Evolutionary conservation across 2,329 filamentous ascomycete genomes (phyloP).

Genomic region (Zelopaecilomyces penicillatus): DNA sequence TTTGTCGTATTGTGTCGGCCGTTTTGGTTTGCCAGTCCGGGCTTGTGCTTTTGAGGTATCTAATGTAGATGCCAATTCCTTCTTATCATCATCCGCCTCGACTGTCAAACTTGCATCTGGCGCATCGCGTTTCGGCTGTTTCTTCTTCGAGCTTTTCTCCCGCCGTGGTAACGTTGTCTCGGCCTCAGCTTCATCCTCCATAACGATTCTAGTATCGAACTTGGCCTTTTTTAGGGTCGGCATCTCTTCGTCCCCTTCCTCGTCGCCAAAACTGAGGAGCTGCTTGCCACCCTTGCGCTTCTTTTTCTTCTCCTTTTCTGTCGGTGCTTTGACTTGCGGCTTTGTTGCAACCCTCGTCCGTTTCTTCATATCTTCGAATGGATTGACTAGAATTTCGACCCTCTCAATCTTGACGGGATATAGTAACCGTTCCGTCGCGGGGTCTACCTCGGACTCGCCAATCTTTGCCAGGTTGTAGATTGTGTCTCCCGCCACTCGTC

Average conservation of each 20-base stretch:
- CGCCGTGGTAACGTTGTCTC: slow-evolving; percentile 18
- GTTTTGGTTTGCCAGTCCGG: neutral
- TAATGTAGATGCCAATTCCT: neutral
- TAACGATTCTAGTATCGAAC: slow-evolving; percentile 68
- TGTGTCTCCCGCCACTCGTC: slow-evolving; percentile 82
- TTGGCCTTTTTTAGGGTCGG: slow-evolving; percentile 67
- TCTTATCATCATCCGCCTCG: slow-evolving; percentile 15
- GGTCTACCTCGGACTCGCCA: slow-evolving; percentile 74
- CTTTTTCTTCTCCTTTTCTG: slow-evolving; percentile 50
- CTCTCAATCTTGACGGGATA: slow-evolving; percentile 75
- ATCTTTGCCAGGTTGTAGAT: slow-evolving; percentile 96
- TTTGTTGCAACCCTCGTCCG: slow-evolving; percentile 49
- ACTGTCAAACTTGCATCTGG: neutral
- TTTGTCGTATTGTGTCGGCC: neutral
- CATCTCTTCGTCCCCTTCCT: slow-evolving; percentile 46
- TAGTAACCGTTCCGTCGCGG: slow-evolving; percentile 71
- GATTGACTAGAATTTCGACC: slow-evolving; percentile 71
- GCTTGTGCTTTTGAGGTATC: neutral
- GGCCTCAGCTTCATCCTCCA: slow-evolving; percentile 34
- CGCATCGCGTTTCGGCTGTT: slow-evolving; percentile 16
- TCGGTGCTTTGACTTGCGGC: slow-evolving; percentile 26
- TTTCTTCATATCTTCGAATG: slow-evolving; percentile 73
- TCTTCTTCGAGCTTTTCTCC: slow-evolving; percentile 19
- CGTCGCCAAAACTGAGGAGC: slow-evolving; percentile 68
- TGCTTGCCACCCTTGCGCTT: slow-evolving; percentile 71